These are phyloP conservation scores for Batrachochytrium dendrobatidis DNA, from an alignment of 371 early-diverging fungal genomes.

Conservation along the genomic window DNA sequence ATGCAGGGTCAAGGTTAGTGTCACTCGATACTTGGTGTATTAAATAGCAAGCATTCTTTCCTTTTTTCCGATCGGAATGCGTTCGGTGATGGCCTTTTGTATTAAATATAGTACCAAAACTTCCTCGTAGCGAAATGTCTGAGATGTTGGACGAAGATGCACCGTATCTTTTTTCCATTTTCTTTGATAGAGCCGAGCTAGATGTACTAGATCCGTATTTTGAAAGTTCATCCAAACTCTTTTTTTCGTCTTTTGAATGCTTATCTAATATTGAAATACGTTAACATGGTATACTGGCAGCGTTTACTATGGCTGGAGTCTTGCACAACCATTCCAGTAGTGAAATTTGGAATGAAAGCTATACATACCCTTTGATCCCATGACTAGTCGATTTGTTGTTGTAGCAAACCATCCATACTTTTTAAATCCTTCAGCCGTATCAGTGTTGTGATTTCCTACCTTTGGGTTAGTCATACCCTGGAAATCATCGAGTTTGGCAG, in stretches of 20 bases:
- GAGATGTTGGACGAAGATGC: neutral
- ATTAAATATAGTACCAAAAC: neutral
- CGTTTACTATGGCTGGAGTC: neutral
- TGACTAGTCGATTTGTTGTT: neutral
- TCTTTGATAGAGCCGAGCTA: neutral
- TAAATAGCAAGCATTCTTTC: neutral
- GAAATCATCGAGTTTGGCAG: too few relatives aligned
- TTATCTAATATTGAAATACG: neutral
- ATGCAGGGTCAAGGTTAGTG: neutral
- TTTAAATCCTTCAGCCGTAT: too few relatives aligned
- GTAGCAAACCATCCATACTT: neutral
- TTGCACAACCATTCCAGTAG: neutral
- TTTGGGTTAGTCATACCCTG: too few relatives aligned
- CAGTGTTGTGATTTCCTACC: too few relatives aligned
- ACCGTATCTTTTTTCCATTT: neutral
- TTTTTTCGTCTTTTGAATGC: neutral
- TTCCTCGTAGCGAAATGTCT: neutral
- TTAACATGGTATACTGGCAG: neutral
- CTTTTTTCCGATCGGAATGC: neutral
- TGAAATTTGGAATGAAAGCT: neutral
- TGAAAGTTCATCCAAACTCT: neutral
- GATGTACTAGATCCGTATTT: neutral
- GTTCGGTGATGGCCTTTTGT: neutral
- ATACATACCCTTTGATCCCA: neutral
- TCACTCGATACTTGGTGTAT: neutral